A percentile compares a stretch with the other conserved stretches of the same genome.
phyloP scores from a whole-genome alignment of 140 eudicot species.

The Bidens hawaiensis region DNA sequence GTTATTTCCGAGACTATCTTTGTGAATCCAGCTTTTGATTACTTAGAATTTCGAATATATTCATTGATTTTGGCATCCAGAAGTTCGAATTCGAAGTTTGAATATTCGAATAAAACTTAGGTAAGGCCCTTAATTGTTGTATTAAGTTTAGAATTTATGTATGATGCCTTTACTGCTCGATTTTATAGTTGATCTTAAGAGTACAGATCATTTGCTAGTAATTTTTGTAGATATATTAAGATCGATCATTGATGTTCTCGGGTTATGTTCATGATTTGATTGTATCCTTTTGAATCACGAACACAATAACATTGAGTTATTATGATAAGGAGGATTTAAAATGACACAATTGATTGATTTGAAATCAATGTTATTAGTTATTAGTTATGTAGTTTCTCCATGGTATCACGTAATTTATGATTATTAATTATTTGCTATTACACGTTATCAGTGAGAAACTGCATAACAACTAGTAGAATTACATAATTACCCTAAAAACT shows the following conservation, averaged over 20 bases:
- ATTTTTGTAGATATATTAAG: background rate
- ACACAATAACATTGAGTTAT: no score
- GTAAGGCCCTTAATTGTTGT: background rate
- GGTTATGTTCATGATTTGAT: background rate
- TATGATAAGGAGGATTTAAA: no score
- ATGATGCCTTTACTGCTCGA: background rate
- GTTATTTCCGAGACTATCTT: background rate
- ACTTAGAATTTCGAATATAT: background rate
- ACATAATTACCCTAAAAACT: background rate
- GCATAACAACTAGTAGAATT: no score
- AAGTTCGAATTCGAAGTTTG: background rate
- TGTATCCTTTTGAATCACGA: no score
- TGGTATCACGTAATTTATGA: no score
- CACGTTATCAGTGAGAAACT: no score
- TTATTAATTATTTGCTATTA: no score
- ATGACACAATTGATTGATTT: no score
- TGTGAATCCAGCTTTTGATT: slow-evolving; percentile 1
- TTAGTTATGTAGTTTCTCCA: no score
- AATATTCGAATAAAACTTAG: background rate
- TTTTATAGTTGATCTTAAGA: background rate
- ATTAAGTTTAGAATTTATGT: background rate
- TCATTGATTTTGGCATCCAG: background rate
- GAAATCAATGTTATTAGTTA: no score
- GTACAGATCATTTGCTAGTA: background rate
- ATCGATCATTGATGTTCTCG: background rate